Evolutionary conservation across 306 rosid species (phyloP).

Genomic region (Trifolium fragiferum): DNA sequence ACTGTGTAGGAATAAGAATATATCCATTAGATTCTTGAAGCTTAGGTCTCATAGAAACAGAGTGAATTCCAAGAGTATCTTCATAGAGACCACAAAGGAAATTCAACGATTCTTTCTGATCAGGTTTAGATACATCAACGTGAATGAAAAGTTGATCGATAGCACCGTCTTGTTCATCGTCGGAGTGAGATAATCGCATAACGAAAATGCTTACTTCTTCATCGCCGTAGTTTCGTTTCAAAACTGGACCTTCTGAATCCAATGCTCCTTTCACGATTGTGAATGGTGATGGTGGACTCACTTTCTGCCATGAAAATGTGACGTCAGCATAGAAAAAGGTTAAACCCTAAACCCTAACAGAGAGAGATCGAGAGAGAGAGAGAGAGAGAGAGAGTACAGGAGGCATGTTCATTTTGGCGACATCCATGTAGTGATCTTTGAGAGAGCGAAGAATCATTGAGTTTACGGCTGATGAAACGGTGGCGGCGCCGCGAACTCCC

Average conservation of each 20-base stretch:
- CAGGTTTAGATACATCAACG: constrained; percentile 74
- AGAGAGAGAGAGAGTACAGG: constrained; percentile 56
- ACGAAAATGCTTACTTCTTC: constrained; percentile 78
- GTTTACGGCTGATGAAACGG: constrained; percentile 66
- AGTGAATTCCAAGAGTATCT: constrained; percentile 90
- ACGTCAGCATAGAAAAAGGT: neutral
- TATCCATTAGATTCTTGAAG: constrained; percentile 43
- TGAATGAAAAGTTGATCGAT: constrained; percentile 78
- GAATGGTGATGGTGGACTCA: constrained; percentile 80
- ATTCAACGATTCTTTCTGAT: constrained; percentile 60
- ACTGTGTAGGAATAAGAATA: constrained; percentile 52
- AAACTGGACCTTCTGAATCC: constrained; percentile 75
- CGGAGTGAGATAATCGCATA: constrained; percentile 61
- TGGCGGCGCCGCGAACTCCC: constrained; percentile 42
- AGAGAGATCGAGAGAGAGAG: constrained; percentile 10
- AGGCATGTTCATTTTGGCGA: constrained; percentile 82
- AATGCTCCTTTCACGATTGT: constrained; percentile 72
- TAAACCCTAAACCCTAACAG: constrained; percentile 41
- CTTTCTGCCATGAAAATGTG: constrained; percentile 54
- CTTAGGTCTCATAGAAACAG: constrained; percentile 81
- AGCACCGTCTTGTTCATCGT: constrained; percentile 51
- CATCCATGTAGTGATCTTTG: constrained; percentile 86
- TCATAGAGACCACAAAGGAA: constrained; percentile 84
- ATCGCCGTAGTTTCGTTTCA: constrained; percentile 60
- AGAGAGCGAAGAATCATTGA: constrained; percentile 84